Base-by-base conservation (phyloP, 768 basidiomycete genomes). In the Termitomyces sp. region DNA sequence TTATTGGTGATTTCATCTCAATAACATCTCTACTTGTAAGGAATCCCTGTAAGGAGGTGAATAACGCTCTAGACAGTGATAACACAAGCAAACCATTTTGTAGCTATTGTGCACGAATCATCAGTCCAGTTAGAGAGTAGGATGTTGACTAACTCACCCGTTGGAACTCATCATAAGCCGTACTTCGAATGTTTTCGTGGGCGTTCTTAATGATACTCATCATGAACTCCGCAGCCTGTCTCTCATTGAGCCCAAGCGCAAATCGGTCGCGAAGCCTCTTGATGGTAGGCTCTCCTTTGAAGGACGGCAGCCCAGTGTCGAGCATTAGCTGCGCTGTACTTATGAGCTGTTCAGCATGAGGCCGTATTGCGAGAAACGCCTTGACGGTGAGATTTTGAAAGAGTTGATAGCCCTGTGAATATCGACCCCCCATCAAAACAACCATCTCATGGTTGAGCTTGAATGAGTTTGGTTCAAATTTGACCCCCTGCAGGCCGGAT, bases 361-460 rank as follows among this genome's bases (percentile, higher is more conserved):
- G 94, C n/a, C 97, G 86, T 58, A 97, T 88, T 2, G 96, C 92
- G 44, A 99, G 83, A 81, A 99, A 99, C 1, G 92, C 95, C 72
- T 98, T 97, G 64, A 98, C 86, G 3, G 92, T 92, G 36, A 99
- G 83, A 67, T 92, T 91, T 66, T 91, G 88, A 78, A 98, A 99
- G 39, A 94, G 81, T 56, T 89, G 87, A 72, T 96, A 99, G 20
- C 97, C 97, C 72, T 95, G 91, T 1, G 93, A 95, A 67, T 90
- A 82, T 62, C 90, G 82, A 10, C 97, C 97, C 50, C 97, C 97
- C 97, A 99, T 99, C 33, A 98, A 75, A 15, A 90, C 81, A 18
- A 98, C 90, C 97, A 99, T 99, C 71, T 99, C 97, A 69, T 98
- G 95, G 59, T 93, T 97, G 50, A 99, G 82, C 74, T 99, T 99